phyloP scores from a whole-genome alignment of 2,329 filamentous ascomycete species.

The Fusarium xylarioides region DNA sequence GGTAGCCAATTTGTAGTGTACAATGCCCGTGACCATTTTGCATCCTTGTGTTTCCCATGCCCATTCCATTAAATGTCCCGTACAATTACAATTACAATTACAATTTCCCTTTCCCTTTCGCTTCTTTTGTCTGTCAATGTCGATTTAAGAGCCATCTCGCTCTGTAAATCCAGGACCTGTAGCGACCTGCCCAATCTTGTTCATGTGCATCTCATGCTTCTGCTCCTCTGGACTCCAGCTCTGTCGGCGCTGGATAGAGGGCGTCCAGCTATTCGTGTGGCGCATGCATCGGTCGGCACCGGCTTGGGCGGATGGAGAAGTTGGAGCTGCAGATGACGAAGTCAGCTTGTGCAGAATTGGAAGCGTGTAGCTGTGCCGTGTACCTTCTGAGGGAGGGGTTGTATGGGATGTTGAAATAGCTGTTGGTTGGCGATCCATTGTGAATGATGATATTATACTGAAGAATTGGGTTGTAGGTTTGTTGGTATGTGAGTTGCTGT shows the following conservation, averaged over 20 bases:
- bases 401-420: constrained; percentile 22
- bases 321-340: constrained; percentile 9
- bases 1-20: background rate
- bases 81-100: constrained; percentile 15
- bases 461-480: background rate
- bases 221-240: constrained; percentile 64
- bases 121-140: accelerated
- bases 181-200: constrained; percentile 48
- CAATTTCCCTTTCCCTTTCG: background rate
- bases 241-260: constrained; percentile 54
- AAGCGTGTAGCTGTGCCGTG: background rate
- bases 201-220: constrained; percentile 62
- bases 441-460: background rate
- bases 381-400: constrained; percentile 22
- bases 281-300: constrained; percentile 47
- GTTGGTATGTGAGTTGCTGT: constrained; percentile 22
- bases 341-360: constrained; percentile 12
- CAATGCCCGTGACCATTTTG: background rate
- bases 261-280: constrained; percentile 56
- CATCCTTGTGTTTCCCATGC: background rate
- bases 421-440: constrained; percentile 31
- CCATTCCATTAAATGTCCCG: background rate
- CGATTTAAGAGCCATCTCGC: constrained; percentile 24
- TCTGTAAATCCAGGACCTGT: constrained; percentile 56
- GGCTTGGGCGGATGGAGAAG: constrained; percentile 35